A percentile compares a stretch with the other conserved stretches of the same genome.
These are phyloP conservation scores for Coemansia sp. DNA, from an alignment of 192 early-diverging fungal genomes.

Conservation along the genomic window DNA sequence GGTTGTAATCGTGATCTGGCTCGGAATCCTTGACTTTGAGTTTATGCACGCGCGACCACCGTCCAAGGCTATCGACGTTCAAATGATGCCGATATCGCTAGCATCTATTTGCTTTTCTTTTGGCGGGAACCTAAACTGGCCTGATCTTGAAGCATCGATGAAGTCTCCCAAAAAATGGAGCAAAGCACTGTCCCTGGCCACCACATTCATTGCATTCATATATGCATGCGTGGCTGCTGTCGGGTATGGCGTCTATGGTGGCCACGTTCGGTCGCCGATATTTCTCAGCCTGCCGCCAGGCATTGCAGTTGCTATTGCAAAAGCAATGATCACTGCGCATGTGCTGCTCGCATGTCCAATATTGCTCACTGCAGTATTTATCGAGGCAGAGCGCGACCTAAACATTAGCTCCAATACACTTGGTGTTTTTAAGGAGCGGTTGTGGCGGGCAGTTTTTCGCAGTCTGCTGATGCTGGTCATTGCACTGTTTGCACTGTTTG, in stretches of 20 bases:
- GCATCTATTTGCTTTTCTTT: constrained; percentile 81
- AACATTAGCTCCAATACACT: constrained; percentile 53
- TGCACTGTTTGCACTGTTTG: constrained; percentile 60
- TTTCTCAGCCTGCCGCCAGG: constrained; percentile 65
- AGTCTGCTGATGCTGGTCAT: constrained; percentile 57
- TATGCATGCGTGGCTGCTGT: constrained; percentile 71
- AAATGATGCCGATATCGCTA: constrained; percentile 68
- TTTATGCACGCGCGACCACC: constrained; percentile 22
- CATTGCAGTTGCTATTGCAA: constrained; percentile 59
- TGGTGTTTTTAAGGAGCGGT: constrained; percentile 36
- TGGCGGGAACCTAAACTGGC: constrained; percentile 82
- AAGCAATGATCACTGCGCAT: constrained; percentile 76
- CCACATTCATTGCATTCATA: constrained; percentile 66
- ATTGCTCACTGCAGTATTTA: constrained; percentile 69
- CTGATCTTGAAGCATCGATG: constrained; percentile 82
- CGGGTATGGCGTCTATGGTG: constrained; percentile 78
- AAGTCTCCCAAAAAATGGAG: constrained; percentile 67
- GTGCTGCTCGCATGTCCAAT: constrained; percentile 82
- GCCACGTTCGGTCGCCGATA: constrained; percentile 64
- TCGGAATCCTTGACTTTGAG: constrained; percentile 33
- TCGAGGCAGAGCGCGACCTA: constrained; percentile 69
- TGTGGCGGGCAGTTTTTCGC: constrained; percentile 59
- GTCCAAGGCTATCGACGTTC: constrained; percentile 32
- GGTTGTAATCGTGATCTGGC: constrained; percentile 66
- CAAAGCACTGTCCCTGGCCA: constrained; percentile 63